Conservation (phyloP, 2,329 filamentous ascomycete genomes). For the Colletotrichum spinosum region DNA sequence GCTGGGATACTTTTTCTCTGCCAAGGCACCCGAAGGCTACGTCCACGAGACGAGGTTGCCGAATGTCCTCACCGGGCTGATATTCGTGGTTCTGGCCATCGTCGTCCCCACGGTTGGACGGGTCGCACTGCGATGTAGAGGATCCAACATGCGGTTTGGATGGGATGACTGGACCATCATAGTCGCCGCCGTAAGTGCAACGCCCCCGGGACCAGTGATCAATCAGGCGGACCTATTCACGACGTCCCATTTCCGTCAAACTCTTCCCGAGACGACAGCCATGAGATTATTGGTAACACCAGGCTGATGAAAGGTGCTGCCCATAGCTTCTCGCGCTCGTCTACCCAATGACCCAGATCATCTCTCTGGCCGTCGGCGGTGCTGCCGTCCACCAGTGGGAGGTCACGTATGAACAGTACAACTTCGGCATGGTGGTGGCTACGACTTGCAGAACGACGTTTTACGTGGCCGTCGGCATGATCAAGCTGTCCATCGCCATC, state of each 20-base stretch:
- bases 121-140: constrained; percentile 41
- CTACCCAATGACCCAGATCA: constrained; percentile 44
- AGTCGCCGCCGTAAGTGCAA: constrained; percentile 44
- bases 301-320: constrained; percentile 4
- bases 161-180: constrained; percentile 48
- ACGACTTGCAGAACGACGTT: constrained; percentile 42
- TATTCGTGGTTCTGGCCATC: constrained; percentile 45
- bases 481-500: constrained; percentile 50
- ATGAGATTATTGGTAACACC: neutral
- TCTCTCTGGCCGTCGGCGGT: constrained; percentile 42
- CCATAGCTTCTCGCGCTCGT: constrained; percentile 40
- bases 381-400: constrained; percentile 46
- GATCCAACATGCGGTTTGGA: constrained; percentile 45
- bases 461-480: constrained; percentile 46
- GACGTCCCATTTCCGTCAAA: too few relatives aligned
- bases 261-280: neutral
- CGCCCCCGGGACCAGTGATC: too few relatives aligned
- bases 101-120: constrained; percentile 43
- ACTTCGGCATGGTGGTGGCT: constrained; percentile 41
- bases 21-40: constrained; percentile 37
- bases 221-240: too few relatives aligned
- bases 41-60: constrained; percentile 42
- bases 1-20: constrained; percentile 38
- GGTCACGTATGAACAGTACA: constrained; percentile 47
- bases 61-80: constrained; percentile 43